phyloP scores from a whole-genome alignment of 768 basidiomycete species.

The Mycena latifolia region DNA sequence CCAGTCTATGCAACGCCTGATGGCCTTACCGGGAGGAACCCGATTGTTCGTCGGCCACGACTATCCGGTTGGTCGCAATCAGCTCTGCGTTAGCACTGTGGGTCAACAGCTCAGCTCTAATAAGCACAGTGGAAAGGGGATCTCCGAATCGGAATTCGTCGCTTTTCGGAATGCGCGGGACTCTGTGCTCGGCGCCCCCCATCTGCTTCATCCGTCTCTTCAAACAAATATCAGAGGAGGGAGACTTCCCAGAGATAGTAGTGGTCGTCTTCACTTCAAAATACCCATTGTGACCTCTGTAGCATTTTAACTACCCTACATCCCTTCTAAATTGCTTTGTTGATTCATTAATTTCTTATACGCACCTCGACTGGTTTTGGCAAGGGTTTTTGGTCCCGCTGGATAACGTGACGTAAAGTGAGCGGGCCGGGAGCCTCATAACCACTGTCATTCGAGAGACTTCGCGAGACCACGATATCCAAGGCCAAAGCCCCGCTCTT shows the following conservation, averaged over 20 bases:
- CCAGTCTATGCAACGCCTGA: slow-evolving; percentile 52
- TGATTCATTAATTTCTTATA: too few relatives aligned
- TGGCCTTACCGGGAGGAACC: slow-evolving; percentile 47
- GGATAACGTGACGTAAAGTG: slow-evolving; percentile 22
- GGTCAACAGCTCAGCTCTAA: slow-evolving; percentile 45
- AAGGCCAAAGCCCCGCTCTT: background rate
- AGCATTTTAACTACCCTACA: background rate
- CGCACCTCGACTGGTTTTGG: too few relatives aligned
- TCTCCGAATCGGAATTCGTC: slow-evolving; percentile 43
- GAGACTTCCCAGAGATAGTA: slow-evolving; percentile 31
- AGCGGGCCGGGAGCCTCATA: too few relatives aligned
- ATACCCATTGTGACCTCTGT: slow-evolving; percentile 7
- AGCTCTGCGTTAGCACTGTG: slow-evolving; percentile 48
- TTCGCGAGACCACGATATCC: background rate
- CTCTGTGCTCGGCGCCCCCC: slow-evolving; percentile 46
- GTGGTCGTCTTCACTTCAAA: slow-evolving; percentile 5
- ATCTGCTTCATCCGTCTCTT: slow-evolving; percentile 50
- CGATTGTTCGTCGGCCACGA: slow-evolving; percentile 54
- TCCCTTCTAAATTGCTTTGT: too few relatives aligned
- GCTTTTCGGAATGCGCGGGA: slow-evolving; percentile 47
- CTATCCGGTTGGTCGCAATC: slow-evolving; percentile 43
- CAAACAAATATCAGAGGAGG: slow-evolving; percentile 55
- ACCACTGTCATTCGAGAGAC: too few relatives aligned
- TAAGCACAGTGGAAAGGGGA: slow-evolving; percentile 46
- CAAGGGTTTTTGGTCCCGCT: background rate